Evolutionary conservation across 2,329 filamentous ascomycete genomes (phyloP).

Genomic region (Claviceps humidiphila): DNA sequence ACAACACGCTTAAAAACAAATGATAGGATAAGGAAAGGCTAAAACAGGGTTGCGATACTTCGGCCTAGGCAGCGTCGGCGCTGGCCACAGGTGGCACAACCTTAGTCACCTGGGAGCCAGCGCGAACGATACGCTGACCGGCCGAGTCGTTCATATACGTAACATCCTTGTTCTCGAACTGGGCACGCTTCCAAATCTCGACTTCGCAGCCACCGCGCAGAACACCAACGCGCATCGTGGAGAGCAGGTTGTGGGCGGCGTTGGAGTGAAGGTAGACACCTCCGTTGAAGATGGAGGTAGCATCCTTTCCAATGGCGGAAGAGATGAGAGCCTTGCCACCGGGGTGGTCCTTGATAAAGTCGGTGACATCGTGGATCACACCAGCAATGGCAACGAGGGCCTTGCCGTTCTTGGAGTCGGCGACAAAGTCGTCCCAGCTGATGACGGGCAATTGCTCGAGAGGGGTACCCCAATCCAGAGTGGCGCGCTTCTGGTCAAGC

Average conservation of each 20-base stretch:
- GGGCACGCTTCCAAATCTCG: constrained; percentile 83
- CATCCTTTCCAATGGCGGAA: constrained; percentile 73
- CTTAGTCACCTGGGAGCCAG: constrained; percentile 75
- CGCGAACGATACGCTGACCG: constrained; percentile 73
- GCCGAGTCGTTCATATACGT: constrained; percentile 67
- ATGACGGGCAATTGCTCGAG: constrained; percentile 77
- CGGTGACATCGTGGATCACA: constrained; percentile 71
- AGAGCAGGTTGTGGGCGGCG: constrained; percentile 77
- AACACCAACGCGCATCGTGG: constrained; percentile 78
- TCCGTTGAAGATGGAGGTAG: constrained; percentile 83
- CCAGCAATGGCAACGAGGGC: constrained; percentile 67
- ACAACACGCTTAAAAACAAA: constrained; percentile 3
- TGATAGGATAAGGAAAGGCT: not conserved
- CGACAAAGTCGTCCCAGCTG: constrained; percentile 75
- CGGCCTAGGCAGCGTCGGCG: constrained; percentile 62
- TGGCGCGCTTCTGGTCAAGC: constrained; percentile 72
- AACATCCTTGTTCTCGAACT: constrained; percentile 73
- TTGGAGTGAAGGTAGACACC: constrained; percentile 85
- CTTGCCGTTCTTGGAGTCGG: constrained; percentile 62
- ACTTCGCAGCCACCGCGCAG: constrained; percentile 79
- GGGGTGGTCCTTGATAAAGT: constrained; percentile 83
- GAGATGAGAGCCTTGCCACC: constrained; percentile 79
- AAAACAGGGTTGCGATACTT: not conserved
- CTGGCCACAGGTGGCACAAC: constrained; percentile 66
- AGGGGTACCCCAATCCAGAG: constrained; percentile 75